Conservation (phyloP, 129 eudicot species). For the Chrysanthemum seticuspe region DNA sequence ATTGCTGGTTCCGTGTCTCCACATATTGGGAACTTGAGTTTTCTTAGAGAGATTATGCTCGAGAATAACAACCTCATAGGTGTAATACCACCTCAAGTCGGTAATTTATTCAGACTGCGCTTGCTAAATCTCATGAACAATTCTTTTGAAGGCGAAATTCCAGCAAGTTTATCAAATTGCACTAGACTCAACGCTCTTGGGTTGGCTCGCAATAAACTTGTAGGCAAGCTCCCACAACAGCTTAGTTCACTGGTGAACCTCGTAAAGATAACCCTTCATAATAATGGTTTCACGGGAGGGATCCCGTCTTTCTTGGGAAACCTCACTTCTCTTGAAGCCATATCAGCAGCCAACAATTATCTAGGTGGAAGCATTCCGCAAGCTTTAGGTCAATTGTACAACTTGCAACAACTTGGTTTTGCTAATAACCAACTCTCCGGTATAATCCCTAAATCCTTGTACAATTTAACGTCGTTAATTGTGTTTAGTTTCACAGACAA, state of each 20-base stretch:
- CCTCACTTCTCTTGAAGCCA: slow-evolving; percentile 31
- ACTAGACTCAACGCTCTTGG: slow-evolving; percentile 18
- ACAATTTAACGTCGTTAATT: slow-evolving; percentile 32
- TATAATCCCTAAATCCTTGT: slow-evolving; percentile 39
- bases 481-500: slow-evolving; percentile 22
- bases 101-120: slow-evolving; percentile 34
- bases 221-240: slow-evolving; percentile 36
- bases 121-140: slow-evolving; percentile 22
- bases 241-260: slow-evolving; percentile 36
- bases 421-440: slow-evolving; percentile 29
- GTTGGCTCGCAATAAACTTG: slow-evolving; percentile 27
- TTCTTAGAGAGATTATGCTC: slow-evolving; percentile 25
- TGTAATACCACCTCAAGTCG: slow-evolving; percentile 44
- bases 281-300: slow-evolving; percentile 34
- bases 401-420: slow-evolving; percentile 10
- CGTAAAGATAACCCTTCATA: not conserved
- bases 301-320: slow-evolving; percentile 42
- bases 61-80: slow-evolving; percentile 29
- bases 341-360: slow-evolving; percentile 23
- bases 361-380: slow-evolving; percentile 36
- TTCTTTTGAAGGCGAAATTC: slow-evolving; percentile 39
- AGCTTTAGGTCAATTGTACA: slow-evolving; percentile 22
- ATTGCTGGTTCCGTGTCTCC: slow-evolving; percentile 43
- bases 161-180: slow-evolving; percentile 42
- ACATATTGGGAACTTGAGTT: slow-evolving; percentile 49